A percentile compares a stretch with the other conserved stretches of the same genome.
These are phyloP conservation scores for Eimeria necatrix DNA, from an alignment of 169 alveolate species.

Conservation along the genomic window DNA sequence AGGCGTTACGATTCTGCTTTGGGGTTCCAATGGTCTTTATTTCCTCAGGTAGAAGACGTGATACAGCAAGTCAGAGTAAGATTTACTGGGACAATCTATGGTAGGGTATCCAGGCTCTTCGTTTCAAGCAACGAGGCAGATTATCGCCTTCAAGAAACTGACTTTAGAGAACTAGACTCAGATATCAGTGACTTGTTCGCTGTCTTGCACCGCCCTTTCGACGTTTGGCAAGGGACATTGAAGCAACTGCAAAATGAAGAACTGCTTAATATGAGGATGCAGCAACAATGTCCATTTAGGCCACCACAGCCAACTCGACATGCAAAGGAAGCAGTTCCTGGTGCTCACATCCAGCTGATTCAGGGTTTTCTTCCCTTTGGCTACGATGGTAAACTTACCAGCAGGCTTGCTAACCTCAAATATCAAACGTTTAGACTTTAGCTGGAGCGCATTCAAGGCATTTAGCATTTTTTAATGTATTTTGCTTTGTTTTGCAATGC, in stretches of 20 bases:
- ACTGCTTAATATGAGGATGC: constrained; percentile 40
- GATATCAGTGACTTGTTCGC: constrained; percentile 52
- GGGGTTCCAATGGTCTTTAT: neutral
- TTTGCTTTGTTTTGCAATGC: neutral
- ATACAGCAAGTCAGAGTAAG: constrained; percentile 10
- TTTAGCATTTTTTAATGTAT: neutral
- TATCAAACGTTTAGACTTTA: too few species aligned
- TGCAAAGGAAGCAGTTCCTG: constrained; percentile 36
- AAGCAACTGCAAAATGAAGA: constrained; percentile 44
- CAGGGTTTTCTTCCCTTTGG: constrained; percentile 72
- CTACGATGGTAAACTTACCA: constrained; percentile 34
- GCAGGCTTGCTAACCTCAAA: too few species aligned
- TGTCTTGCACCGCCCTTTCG: constrained; percentile 24
- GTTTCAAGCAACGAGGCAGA: constrained; percentile 7
- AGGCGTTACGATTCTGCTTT: neutral
- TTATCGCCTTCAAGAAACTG: constrained; percentile 58
- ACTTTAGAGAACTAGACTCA: constrained; percentile 33
- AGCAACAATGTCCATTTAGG: constrained; percentile 68
- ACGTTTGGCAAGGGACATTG: constrained; percentile 65
- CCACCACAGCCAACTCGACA: constrained; percentile 61
- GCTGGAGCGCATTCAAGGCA: too few species aligned
- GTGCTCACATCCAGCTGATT: constrained; percentile 18
- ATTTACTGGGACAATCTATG: constrained; percentile 1
- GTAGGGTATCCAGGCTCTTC: constrained; percentile 40
- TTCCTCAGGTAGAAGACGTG: constrained; percentile 66